A percentile compares a stretch with the other conserved stretches of the same genome.
Conservation (phyloP, 257 asterid genomes). For the Thymus quinquecostatus region DNA sequence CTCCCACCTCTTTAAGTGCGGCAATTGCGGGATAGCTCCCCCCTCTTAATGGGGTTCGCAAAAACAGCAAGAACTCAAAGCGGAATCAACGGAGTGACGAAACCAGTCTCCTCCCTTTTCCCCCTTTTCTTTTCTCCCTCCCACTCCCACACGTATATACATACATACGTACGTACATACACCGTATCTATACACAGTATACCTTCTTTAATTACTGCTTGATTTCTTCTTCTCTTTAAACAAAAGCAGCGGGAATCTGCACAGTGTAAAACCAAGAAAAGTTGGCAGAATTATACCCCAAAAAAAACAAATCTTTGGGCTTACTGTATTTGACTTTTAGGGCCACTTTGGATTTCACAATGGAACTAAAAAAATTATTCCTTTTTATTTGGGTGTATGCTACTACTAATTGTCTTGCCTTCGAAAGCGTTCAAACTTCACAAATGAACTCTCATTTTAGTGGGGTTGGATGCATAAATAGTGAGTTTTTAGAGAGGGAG, state of each 20-base stretch:
- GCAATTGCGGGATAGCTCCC: conserved; percentile 55
- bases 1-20: conserved; percentile 37
- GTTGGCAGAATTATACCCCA: conserved; percentile 41
- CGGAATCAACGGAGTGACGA: conserved; percentile 74
- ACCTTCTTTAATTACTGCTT: background rate
- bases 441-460: conserved; percentile 8
- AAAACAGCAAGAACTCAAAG: conserved; percentile 32
- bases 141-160: conserved; percentile 4
- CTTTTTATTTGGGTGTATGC: background rate
- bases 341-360: conserved; percentile 16
- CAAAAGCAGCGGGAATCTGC: conserved; percentile 37
- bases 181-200: no score
- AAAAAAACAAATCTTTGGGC: conserved; percentile 1
- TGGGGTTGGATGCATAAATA: conserved; percentile 10
- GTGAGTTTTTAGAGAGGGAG: conserved; percentile 20
- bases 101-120: background rate
- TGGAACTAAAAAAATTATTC: conserved; percentile 30
- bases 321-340: conserved; percentile 34
- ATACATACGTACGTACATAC: background rate
- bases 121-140: no score
- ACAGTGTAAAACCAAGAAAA: conserved; percentile 41
- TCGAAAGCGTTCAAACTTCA: conserved; percentile 25
- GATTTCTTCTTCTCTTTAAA: background rate
- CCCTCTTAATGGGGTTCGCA: conserved; percentile 44
- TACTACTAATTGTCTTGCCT: conserved; percentile 14